A percentile compares a stretch with the other conserved stretches of the same genome.
Conservation (phyloP, 192 early-diverging fungal species). For the Globomyces pollinis-pini region DNA sequence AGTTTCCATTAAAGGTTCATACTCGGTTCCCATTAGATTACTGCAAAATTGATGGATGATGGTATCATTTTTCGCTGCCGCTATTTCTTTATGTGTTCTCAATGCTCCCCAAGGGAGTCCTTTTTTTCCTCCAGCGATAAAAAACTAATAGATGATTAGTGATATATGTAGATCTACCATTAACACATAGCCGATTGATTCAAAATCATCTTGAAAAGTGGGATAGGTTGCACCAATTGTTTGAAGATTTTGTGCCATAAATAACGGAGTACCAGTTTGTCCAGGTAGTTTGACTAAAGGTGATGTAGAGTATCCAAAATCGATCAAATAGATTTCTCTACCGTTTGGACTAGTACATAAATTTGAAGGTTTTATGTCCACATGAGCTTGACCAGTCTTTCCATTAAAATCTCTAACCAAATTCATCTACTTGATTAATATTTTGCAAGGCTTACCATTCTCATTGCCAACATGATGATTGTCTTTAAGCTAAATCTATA, state of each 20-base stretch:
- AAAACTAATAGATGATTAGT: no score
- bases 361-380: conserved; percentile 29
- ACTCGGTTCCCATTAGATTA: conserved; percentile 2
- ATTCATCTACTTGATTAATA: conserved; percentile 9
- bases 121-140: conserved; percentile 23
- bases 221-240: conserved; percentile 18
- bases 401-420: conserved; percentile 8
- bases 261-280: conserved; percentile 29
- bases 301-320: conserved; percentile 28
- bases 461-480: conserved; percentile 12
- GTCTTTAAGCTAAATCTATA: conserved; percentile 18
- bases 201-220: conserved; percentile 21
- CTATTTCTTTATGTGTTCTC: conserved; percentile 23
- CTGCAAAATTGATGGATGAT: conserved; percentile 16
- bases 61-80: conserved; percentile 14
- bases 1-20: conserved; percentile 6
- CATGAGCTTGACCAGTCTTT: conserved; percentile 15
- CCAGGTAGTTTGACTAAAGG: conserved; percentile 19
- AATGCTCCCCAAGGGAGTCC: conserved; percentile 26
- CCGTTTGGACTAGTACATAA: conserved; percentile 14
- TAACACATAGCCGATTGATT: conserved; percentile 22
- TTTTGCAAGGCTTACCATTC: conserved; percentile 9
- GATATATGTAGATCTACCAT: conserved; percentile 5
- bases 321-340: conserved; percentile 18
- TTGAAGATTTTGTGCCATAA: conserved; percentile 23